Percentiles rank a stretch among this genome's conserved stretches.
Conservation (phyloP, 208 protist species). For the Angomonas deanei region DNA sequence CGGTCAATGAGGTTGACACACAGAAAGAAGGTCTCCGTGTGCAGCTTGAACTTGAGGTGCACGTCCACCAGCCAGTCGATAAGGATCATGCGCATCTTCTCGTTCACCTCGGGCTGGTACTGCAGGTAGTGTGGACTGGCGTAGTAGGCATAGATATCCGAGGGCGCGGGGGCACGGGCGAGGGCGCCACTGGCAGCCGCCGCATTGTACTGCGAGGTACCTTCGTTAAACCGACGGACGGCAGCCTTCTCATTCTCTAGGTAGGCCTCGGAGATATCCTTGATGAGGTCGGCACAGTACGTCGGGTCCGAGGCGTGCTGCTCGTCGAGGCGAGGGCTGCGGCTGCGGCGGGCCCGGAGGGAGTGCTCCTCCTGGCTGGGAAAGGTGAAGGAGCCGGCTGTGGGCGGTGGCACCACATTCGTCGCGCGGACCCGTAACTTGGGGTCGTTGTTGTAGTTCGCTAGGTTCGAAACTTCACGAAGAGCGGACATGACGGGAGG, state of each 20-base stretch:
- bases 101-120: constrained; percentile 92
- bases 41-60: constrained; percentile 96
- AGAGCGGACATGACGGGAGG: constrained; percentile 14
- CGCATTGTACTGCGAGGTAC: constrained; percentile 20
- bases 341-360: constrained; percentile 1
- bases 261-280: constrained; percentile 81
- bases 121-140: constrained; percentile 74
- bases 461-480: constrained; percentile 14
- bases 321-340: constrained; percentile 36
- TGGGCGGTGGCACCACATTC: constrained; percentile 3
- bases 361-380: background rate
- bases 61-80: constrained; percentile 99
- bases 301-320: constrained; percentile 47
- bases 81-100: constrained; percentile 97
- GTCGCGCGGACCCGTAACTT: constrained; percentile 8
- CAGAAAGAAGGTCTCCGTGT: constrained; percentile 96
- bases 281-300: constrained; percentile 73
- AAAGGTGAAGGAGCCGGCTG: constrained; percentile 2
- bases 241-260: constrained; percentile 60
- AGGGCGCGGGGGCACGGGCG: background rate
- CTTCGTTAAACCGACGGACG: constrained; percentile 52
- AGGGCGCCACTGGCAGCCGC: background rate
- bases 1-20: constrained; percentile 97
- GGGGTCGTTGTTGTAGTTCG: constrained; percentile 2
- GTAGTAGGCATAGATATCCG: constrained; percentile 58